phyloP scores from a whole-genome alignment of 2,329 filamentous ascomycete genomes.

The Fusarium algeriense region DNA sequence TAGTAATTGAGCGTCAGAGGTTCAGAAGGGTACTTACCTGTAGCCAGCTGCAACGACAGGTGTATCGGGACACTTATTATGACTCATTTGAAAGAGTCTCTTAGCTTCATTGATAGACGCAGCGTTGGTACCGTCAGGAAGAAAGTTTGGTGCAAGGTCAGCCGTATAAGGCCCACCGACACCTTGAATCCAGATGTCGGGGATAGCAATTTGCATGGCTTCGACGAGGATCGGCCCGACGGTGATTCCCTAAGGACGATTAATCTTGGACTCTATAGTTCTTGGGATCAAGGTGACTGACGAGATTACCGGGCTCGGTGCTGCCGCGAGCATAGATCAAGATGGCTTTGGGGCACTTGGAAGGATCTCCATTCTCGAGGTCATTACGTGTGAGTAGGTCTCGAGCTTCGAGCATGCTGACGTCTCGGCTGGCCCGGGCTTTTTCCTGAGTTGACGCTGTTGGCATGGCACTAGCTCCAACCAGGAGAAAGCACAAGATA shows the following conservation, averaged over 20 bases:
- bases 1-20: no score
- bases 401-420: neutral
- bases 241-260: neutral
- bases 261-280: accelerated
- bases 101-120: conserved; percentile 1
- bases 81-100: neutral
- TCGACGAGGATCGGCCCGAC: neutral
- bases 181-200: conserved; percentile 11
- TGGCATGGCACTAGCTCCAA: neutral
- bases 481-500: neutral
- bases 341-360: conserved; percentile 6
- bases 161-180: conserved; percentile 7
- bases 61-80: conserved; percentile 8
- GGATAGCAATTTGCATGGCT: neutral
- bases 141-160: neutral
- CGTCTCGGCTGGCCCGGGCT: neutral
- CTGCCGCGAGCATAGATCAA: conserved; percentile 10
- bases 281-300: neutral
- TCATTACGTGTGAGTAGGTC: conserved; percentile 4
- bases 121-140: neutral
- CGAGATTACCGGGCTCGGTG: neutral
- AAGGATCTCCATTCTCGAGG: neutral
- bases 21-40: neutral
- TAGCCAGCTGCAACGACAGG: conserved; percentile 8
- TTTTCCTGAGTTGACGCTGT: neutral